Percentiles rank a stretch among this genome's conserved stretches.
Conservation (phyloP, 2,329 filamentous ascomycete species). For the Fusarium metavorans region DNA sequence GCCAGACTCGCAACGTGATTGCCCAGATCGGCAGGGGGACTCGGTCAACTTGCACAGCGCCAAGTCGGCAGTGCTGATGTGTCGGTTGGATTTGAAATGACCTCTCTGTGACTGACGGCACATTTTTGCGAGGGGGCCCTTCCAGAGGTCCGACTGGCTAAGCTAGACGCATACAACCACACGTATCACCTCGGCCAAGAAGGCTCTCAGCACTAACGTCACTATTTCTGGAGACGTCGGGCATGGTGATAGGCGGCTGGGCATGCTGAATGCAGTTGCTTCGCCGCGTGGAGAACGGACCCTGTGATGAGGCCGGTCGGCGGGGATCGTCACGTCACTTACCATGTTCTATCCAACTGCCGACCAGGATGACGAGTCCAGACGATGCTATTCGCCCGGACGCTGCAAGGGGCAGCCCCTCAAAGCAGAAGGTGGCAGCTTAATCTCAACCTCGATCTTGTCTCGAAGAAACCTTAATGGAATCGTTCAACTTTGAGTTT, state of each 20-base stretch:
- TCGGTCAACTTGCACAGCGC: slow-evolving; percentile 8
- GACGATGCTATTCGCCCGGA: slow-evolving; percentile 15
- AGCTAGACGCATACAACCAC: not conserved
- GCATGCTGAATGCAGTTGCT: slow-evolving; percentile 27
- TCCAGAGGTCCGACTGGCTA: not conserved
- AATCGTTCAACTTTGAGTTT: not conserved
- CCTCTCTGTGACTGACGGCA: slow-evolving; percentile 3
- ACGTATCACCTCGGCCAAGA: slow-evolving; percentile 14
- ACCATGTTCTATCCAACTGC: slow-evolving; percentile 24
- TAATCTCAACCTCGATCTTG: slow-evolving; percentile 17
- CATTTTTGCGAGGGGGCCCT: not conserved
- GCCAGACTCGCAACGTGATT: not conserved
- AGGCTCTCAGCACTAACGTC: slow-evolving; percentile 8
- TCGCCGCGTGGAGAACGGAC: slow-evolving; percentile 24
- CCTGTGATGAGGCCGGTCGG: not conserved
- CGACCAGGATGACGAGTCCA: slow-evolving; percentile 33
- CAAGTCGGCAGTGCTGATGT: slow-evolving; percentile 29
- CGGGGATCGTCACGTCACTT: slow-evolving; percentile 8
- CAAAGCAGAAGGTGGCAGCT: slow-evolving; percentile 31
- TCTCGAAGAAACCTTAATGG: not conserved
- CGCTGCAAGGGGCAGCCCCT: slow-evolving; percentile 12
- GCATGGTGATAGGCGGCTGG: slow-evolving; percentile 34
- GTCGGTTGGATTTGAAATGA: slow-evolving; percentile 25
- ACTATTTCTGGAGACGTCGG: slow-evolving; percentile 2
- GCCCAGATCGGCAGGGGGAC: slow-evolving; percentile 27